Evolutionary conservation across 2,329 filamentous ascomycete genomes (phyloP).

Genomic region (Colletotrichum sp.): DNA sequence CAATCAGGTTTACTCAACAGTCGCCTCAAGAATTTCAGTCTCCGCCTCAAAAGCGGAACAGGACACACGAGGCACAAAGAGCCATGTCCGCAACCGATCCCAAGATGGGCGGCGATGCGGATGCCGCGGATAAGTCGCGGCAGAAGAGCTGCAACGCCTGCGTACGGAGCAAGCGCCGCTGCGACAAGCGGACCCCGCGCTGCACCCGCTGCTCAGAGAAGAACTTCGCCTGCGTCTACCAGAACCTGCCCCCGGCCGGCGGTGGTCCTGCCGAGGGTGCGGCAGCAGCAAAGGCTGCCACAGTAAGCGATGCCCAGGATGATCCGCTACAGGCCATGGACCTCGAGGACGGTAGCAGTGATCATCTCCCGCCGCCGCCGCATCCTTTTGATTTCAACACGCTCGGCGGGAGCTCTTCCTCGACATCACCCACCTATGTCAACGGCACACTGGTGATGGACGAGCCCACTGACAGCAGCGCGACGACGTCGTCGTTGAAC

Average conservation of each 20-base stretch:
- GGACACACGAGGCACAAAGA: neutral
- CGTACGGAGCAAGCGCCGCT: constrained; percentile 51
- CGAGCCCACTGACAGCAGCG: neutral
- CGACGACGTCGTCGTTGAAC: constrained; percentile 24
- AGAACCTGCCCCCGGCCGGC: constrained; percentile 32
- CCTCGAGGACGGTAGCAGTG: neutral
- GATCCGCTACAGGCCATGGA: constrained; percentile 15
- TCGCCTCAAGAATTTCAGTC: neutral
- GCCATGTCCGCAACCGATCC: neutral
- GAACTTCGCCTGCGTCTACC: constrained; percentile 46
- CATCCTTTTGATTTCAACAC: constrained; percentile 12
- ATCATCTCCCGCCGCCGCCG: neutral
- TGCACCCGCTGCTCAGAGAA: constrained; percentile 49
- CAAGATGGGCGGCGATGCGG: neutral
- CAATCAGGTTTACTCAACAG: neutral
- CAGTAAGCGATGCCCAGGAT: neutral
- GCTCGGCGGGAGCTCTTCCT: neutral
- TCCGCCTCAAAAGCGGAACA: neutral
- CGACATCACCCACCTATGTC: neutral
- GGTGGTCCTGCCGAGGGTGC: neutral
- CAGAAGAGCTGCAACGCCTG: constrained; percentile 57
- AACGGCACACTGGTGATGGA: neutral
- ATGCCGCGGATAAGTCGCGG: constrained; percentile 43
- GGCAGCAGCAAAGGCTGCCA: neutral
- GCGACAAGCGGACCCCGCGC: constrained; percentile 48